These are phyloP conservation scores for Phytophthora quininea DNA, from an alignment of 352 stramenopile genomes.

Conservation along the genomic window DNA sequence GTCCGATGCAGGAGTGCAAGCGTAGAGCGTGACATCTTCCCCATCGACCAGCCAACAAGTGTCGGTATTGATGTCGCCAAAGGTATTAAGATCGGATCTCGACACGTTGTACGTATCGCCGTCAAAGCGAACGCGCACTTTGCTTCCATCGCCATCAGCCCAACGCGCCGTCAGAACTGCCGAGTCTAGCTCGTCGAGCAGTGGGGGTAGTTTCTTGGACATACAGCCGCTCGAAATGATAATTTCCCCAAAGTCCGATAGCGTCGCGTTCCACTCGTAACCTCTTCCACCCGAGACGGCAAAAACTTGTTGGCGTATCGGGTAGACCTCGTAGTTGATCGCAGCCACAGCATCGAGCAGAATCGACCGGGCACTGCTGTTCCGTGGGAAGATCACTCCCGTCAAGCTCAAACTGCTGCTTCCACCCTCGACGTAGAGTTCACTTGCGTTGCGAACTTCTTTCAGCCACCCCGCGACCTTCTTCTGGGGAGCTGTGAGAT, in stretches of 20 bases:
- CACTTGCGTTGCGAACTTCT: constrained; percentile 20
- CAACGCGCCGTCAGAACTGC: constrained; percentile 26
- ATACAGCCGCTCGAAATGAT: constrained; percentile 27
- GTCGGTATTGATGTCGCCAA: not conserved
- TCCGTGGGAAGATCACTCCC: constrained; percentile 28
- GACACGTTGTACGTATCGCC: constrained; percentile 23
- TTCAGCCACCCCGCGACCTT: constrained; percentile 29
- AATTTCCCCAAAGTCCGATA: constrained; percentile 19
- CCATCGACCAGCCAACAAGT: constrained; percentile 32
- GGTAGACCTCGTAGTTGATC: constrained; percentile 11
- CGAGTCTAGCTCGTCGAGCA: constrained; percentile 17
- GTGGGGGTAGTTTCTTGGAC: constrained; percentile 3
- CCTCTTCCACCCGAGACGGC: constrained; percentile 26
- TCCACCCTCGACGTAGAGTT: constrained; percentile 23
- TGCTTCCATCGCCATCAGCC: constrained; percentile 7
- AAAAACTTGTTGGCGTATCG: constrained; percentile 26
- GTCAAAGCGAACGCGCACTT: constrained; percentile 22
- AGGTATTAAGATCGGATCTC: constrained; percentile 5
- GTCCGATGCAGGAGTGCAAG: constrained; percentile 12
- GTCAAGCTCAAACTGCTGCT: constrained; percentile 24
- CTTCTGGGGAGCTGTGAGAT: constrained; percentile 18
- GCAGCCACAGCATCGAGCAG: constrained; percentile 25
- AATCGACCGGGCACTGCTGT: constrained; percentile 9
- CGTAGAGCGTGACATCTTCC: constrained; percentile 9
- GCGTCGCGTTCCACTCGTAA: constrained; percentile 32